These are phyloP conservation scores for Petunia hybrid DNA, from an alignment of 305 asterid species.

Conservation along the genomic window DNA sequence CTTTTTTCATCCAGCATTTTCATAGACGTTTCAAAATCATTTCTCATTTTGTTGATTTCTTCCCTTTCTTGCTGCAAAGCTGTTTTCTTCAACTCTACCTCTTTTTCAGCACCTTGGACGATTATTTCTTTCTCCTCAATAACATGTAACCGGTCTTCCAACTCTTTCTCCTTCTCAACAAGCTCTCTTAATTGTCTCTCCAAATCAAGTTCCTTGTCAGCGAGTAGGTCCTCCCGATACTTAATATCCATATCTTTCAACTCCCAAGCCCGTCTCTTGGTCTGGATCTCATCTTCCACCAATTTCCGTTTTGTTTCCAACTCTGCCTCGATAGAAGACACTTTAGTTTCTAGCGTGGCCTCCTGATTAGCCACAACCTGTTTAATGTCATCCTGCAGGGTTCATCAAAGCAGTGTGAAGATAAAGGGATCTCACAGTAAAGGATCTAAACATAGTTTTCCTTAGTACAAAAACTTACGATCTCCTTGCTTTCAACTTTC, in stretches of 20 bases:
- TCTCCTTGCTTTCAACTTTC: slow-evolving; percentile 68
- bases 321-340: slow-evolving; percentile 73
- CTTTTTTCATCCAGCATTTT: slow-evolving; percentile 68
- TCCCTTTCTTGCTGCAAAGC: slow-evolving; percentile 64
- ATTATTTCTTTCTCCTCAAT: slow-evolving; percentile 66
- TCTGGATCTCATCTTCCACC: slow-evolving; percentile 74
- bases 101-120: slow-evolving; percentile 62
- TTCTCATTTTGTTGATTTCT: slow-evolving; percentile 54
- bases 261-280: slow-evolving; percentile 84
- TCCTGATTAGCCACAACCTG: slow-evolving; percentile 62
- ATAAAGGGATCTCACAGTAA: slow-evolving; percentile 26
- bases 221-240: slow-evolving; percentile 70
- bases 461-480: slow-evolving; percentile 60
- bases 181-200: slow-evolving; percentile 56
- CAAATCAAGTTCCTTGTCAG: slow-evolving; percentile 78
- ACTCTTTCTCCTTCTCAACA: slow-evolving; percentile 64
- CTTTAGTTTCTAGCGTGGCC: slow-evolving; percentile 62
- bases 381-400: slow-evolving; percentile 64
- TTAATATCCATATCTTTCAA: slow-evolving; percentile 85
- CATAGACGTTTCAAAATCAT: slow-evolving; percentile 67
- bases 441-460: slow-evolving; percentile 8
- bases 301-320: slow-evolving; percentile 63
- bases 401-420: slow-evolving; percentile 35
- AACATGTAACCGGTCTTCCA: slow-evolving; percentile 58
- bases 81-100: slow-evolving; percentile 54